Evolutionary conservation across 768 basidiomycete species (phyloP), one percentile per base, ranked within the genome.

Genomic region (Amylocystis lapponica): DNA sequence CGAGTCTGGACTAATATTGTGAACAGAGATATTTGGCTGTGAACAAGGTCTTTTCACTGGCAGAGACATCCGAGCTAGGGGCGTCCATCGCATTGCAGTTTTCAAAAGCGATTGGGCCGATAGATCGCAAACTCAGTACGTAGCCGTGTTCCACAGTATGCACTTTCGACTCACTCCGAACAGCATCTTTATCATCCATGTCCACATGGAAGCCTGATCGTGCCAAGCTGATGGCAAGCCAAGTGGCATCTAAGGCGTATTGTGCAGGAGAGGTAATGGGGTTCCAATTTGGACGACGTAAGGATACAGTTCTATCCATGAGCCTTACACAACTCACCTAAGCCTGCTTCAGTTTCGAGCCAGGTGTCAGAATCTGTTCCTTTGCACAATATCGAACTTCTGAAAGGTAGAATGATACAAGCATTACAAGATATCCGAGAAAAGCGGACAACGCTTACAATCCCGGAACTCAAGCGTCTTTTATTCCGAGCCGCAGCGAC

Each of bases 231-330:
- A 71, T 98, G 32, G 74, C 87, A 0, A 87, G 83, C 50, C 89
- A 97, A 56, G 78, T 96, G 43, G 85, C 91, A 0, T 84, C 86
- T 30, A 95, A 95, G 58, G 82, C 82, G n/a, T 92, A 91, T 60
- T 97, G 81, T 56, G 73, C 78, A 17, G 93, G 93, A 21, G 92
- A 97, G 62, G 80, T 81, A 6, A 86, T 83, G 27, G 92, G 92
- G 26, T 71, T 90, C 36, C 74, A 83, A 9, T 64, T 92, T 19
- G 82, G 86, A 8, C 76, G 78, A 34, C 68, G 76, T 45, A 71
- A 77, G 61, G 76, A 90, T 81, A 40, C n/a, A 39, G 73, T 52
- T 6, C 2, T n/a, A 27, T 29, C n/a, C 26, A 7, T n/a, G n/a
- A n/a, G n/a, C n/a, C n/a, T n/a, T 32, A 36, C 5, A 42, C 10